Evolutionary conservation across 345 rosid species (phyloP).

Genomic region (Euclidium syriacum): DNA sequence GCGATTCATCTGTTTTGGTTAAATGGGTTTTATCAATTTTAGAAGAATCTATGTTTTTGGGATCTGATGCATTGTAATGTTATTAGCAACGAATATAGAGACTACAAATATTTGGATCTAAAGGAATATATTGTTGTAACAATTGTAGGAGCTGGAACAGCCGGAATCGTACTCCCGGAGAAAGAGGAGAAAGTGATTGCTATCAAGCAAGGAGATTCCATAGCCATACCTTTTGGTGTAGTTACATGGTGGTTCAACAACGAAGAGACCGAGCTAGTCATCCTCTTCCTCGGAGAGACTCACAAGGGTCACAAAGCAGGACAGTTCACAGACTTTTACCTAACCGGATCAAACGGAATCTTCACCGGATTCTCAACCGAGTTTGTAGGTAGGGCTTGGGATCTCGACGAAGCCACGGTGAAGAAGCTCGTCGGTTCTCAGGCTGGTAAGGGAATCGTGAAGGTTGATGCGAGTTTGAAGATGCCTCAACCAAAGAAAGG

Average conservation of each 20-base stretch:
- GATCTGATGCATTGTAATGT: no score
- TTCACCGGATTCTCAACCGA: slow-evolving; percentile 76
- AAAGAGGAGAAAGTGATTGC: slow-evolving; percentile 72
- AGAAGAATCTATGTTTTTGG: no score
- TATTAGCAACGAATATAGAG: no score
- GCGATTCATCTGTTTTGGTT: not conserved
- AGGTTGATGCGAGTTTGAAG: slow-evolving; percentile 41
- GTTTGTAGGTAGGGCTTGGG: slow-evolving; percentile 79
- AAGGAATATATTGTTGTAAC: not conserved
- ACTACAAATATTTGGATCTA: no score
- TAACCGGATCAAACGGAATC: slow-evolving; percentile 70
- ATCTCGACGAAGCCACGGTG: slow-evolving; percentile 39
- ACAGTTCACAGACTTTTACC: slow-evolving; percentile 68
- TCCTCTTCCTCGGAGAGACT: slow-evolving; percentile 83
- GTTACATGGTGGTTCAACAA: slow-evolving; percentile 91
- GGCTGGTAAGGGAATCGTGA: slow-evolving; percentile 54
- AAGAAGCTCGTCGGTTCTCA: slow-evolving; percentile 53
- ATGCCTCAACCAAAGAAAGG: slow-evolving; percentile 61
- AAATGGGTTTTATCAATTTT: not conserved
- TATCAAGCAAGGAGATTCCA: slow-evolving; percentile 80
- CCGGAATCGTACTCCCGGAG: slow-evolving; percentile 89
- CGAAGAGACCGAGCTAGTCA: slow-evolving; percentile 65
- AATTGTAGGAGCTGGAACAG: slow-evolving; percentile 59
- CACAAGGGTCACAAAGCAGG: slow-evolving; percentile 72
- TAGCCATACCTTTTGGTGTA: slow-evolving; percentile 87